These are phyloP conservation scores for Omphalotus olearius DNA, from an alignment of 1,284 basidiomycete species.

Conservation along the genomic window DNA sequence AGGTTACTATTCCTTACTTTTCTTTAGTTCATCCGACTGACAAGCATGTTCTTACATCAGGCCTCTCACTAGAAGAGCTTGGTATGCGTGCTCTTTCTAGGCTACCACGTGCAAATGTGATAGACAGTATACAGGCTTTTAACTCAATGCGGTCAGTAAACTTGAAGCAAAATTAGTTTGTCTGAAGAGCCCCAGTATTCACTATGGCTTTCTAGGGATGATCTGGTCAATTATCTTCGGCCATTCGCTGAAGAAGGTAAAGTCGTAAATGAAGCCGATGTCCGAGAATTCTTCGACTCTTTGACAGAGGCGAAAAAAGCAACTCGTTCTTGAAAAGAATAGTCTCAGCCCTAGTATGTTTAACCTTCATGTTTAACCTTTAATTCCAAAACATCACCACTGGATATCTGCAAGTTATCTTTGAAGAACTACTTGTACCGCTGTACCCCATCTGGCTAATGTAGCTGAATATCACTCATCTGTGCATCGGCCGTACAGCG, in stretches of 20 bases:
- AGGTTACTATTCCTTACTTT: conserved; percentile 30
- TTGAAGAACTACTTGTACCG: neutral
- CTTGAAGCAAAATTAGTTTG: neutral
- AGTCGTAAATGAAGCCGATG: conserved; percentile 70
- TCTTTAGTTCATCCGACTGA: conserved; percentile 8
- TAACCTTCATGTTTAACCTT: too few species aligned
- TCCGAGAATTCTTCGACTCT: conserved; percentile 63
- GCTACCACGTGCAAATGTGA: conserved; percentile 68
- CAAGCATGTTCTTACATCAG: conserved; percentile 29
- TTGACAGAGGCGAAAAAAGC: conserved; percentile 11
- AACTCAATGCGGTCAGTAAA: conserved; percentile 67
- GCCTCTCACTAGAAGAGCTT: conserved; percentile 71
- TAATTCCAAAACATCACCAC: neutral
- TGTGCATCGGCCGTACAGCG: too few species aligned
- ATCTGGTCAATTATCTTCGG: conserved; percentile 65
- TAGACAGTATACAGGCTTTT: conserved; percentile 78
- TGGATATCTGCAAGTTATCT: neutral
- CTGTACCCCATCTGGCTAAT: neutral
- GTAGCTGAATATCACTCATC: neutral
- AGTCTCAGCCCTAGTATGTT: neutral
- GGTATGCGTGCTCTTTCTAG: conserved; percentile 69
- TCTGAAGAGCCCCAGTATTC: neutral
- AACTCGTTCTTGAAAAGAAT: neutral
- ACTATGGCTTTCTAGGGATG: conserved; percentile 42
- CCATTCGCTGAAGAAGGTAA: conserved; percentile 77